Percentiles rank a stretch among this genome's conserved stretches.
These are phyloP conservation scores for Ephemerocybe angulata DNA, from an alignment of 768 basidiomycete species.

Conservation along the genomic window DNA sequence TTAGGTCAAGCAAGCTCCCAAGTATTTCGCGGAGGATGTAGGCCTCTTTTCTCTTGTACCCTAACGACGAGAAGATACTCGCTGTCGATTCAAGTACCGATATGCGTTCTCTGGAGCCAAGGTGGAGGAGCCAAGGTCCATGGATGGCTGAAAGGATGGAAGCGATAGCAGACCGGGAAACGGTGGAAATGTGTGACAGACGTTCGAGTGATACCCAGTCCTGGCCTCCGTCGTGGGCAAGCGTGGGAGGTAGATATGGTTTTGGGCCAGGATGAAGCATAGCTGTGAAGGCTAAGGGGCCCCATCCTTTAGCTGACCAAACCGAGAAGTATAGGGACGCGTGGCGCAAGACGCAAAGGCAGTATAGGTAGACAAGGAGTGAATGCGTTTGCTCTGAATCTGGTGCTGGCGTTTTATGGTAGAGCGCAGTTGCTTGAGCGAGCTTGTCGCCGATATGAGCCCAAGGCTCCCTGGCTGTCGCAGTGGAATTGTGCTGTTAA, in stretches of 20 bases:
- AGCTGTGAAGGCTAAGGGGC: constrained; percentile 67
- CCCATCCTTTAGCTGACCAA: constrained; percentile 89
- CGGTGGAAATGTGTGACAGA: constrained; percentile 62
- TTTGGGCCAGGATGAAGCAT: constrained; percentile 66
- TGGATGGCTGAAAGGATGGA: constrained; percentile 66
- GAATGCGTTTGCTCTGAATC: constrained; percentile 58
- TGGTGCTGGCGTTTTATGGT: constrained; percentile 53
- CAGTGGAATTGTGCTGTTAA: constrained; percentile 52
- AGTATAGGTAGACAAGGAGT: constrained; percentile 66
- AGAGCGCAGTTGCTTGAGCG: constrained; percentile 58
- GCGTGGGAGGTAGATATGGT: constrained; percentile 57
- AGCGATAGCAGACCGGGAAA: constrained; percentile 68
- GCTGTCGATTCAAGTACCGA: constrained; percentile 66
- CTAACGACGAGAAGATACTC: constrained; percentile 73
- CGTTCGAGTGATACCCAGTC: constrained; percentile 58
- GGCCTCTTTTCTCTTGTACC: constrained; percentile 85
- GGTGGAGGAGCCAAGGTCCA: constrained; percentile 82
- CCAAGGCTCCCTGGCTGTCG: constrained; percentile 67
- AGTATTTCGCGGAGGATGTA: constrained; percentile 83
- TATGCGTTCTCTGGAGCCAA: constrained; percentile 75
- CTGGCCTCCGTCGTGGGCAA: constrained; percentile 42
- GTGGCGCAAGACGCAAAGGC: constrained; percentile 67
- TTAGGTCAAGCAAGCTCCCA: constrained; percentile 76
- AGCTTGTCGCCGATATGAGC: constrained; percentile 71
- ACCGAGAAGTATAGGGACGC: constrained; percentile 70